Evolutionary conservation across 257 asterid species (phyloP).

Genomic region (Nicotiana sylvestris): DNA sequence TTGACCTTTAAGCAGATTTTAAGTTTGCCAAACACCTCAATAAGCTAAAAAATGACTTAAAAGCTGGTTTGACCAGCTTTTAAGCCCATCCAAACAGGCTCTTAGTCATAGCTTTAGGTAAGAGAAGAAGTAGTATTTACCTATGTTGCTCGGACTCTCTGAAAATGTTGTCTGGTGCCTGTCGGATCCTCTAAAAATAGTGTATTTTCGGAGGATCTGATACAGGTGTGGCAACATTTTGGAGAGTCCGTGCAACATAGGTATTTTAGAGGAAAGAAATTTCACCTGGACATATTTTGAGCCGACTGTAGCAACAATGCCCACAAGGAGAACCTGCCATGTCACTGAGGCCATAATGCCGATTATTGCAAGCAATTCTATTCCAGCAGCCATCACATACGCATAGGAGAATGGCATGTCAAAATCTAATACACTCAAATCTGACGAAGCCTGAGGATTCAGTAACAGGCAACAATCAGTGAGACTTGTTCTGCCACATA

Average conservation of each 20-base stretch:
- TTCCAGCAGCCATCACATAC: conserved; percentile 30
- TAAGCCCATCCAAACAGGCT: too few species aligned
- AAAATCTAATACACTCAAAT: conserved; percentile 60
- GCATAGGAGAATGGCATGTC: conserved; percentile 54
- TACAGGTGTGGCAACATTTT: too few species aligned
- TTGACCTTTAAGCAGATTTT: too few species aligned
- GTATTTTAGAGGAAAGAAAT: background rate
- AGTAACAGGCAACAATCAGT: background rate
- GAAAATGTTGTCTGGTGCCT: too few species aligned
- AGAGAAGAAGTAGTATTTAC: background rate
- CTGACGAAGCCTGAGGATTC: conserved; percentile 63
- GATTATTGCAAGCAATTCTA: conserved; percentile 47
- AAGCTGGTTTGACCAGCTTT: too few species aligned
- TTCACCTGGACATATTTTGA: conserved; percentile 71
- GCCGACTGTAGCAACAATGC: conserved; percentile 46
- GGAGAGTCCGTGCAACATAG: too few species aligned
- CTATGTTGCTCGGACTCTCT: too few species aligned
- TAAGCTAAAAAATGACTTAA: too few species aligned
- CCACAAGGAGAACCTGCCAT: conserved; percentile 81
- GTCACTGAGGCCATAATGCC: conserved; percentile 60
- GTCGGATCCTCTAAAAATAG: too few species aligned
- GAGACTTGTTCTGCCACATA: background rate
- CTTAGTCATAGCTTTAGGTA: background rate
- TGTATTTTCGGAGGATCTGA: too few species aligned
- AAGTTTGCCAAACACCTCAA: too few species aligned